Evolutionary conservation across 1,284 basidiomycete genomes (phyloP).

Genomic region (Xerocomus nothofagi): DNA sequence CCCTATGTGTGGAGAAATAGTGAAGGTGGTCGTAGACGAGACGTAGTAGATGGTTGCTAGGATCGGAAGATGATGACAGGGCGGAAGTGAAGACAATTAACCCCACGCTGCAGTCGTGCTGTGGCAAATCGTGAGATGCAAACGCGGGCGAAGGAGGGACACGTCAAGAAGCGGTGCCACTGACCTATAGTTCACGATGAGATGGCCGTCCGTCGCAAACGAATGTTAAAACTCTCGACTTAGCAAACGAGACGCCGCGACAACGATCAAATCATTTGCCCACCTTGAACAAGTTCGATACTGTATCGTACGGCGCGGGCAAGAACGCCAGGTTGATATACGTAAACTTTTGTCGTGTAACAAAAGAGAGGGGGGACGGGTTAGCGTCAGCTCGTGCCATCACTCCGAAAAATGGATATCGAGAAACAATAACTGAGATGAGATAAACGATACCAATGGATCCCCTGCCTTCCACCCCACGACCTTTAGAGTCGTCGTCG

Average conservation of each 20-base stretch:
- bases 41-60: not conserved
- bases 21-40: too few relatives aligned
- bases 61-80: not conserved
- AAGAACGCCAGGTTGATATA: conserved; percentile 98
- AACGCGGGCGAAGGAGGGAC: not conserved
- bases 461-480: conserved; percentile 85
- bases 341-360: conserved; percentile 69
- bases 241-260: conserved; percentile 3
- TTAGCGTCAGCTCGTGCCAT: not conserved
- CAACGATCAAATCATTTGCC: not conserved
- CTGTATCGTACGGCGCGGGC: conserved; percentile 81
- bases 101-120: conserved; percentile 77
- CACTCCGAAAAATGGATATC: not conserved
- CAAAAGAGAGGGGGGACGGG: not conserved
- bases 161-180: conserved; percentile 18
- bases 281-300: conserved; percentile 86
- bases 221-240: conserved; percentile 51
- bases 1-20: not conserved
- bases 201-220: conserved; percentile 88
- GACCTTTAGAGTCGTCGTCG: conserved; percentile 51
- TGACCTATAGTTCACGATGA: conserved; percentile 96
- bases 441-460: conserved; percentile 66
- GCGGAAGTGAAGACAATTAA: conserved; percentile 32
- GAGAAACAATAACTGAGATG: not conserved
- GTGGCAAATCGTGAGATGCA: conserved; percentile 6